Base-by-base conservation (phyloP, 495 filamentous ascomycete genomes). In the Cladorrhinum samala region DNA sequence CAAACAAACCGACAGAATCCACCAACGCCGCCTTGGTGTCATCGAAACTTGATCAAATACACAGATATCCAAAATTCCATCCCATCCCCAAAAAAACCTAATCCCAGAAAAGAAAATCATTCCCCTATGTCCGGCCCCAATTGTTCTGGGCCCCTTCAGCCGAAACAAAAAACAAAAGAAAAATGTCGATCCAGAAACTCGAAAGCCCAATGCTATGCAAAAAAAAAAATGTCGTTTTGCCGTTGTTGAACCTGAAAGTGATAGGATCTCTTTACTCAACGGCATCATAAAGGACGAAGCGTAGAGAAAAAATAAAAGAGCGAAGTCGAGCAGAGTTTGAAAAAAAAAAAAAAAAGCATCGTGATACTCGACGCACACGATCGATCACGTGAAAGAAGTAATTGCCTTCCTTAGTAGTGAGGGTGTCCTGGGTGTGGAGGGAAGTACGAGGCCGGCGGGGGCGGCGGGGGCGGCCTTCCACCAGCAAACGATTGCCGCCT, bases 361-460 rank as follows among this genome's bases (percentile, higher is more conserved):
- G 19, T 17, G 16, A 49, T 49, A 18, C 33, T 36, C 30, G 14
- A 37, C 7, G 14, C 30, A 37, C 14, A 7, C 7, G 30, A 7
- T 37, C 30, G n/a, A n/a, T n/a, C n/a, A n/a, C n/a, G n/a, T n/a
- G n/a, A n/a, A n/a, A n/a, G n/a, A n/a, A n/a, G n/a, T n/a, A n/a
- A n/a, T n/a, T n/a, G n/a, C n/a, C n/a, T n/a, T 33, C 27, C 27
- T 33, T 33, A 33, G 27, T 33, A 33, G 27, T 11, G 20, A 33
- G 46, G 40, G 27, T 46, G 21, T 21, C 19, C 11, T 52, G 16
- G 50, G 55, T 61, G 56, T 14, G 37, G 49, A 14, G 55, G 55
- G 6, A 42, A 60, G 44, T 68, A 69, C 6, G 57, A 54, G 7
- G 59, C 39, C 13, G 56, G 53, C 1, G 67, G 66, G 9, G 65